Percentiles rank a stretch among this genome's conserved stretches.
Conservation (phyloP, 129 eudicot genomes). For the Sambucus nigra region DNA sequence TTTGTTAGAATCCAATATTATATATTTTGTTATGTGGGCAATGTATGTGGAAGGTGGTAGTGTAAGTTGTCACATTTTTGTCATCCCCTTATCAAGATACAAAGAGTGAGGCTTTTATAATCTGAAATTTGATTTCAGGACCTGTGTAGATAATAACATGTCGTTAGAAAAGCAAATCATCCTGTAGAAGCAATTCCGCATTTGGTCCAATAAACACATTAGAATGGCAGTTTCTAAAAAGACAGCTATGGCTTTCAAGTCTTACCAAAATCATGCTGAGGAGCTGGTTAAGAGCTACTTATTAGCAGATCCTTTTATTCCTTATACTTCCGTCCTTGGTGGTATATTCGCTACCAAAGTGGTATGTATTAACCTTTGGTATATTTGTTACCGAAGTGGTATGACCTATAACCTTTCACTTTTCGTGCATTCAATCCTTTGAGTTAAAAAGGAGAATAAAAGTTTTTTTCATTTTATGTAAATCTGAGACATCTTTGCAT, state of each 20-base stretch:
- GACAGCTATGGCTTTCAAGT: slow-evolving; percentile 47
- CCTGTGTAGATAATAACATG: not conserved
- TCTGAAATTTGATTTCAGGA: not conserved
- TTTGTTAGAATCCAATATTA: too few relatives aligned
- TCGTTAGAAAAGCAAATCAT: not conserved
- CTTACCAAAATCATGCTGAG: slow-evolving; percentile 62
- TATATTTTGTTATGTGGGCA: too few relatives aligned
- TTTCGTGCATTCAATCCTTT: slow-evolving; percentile 5
- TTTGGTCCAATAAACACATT: not conserved
- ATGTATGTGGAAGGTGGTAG: not conserved
- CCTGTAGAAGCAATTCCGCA: not conserved
- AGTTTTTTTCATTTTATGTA: not conserved
- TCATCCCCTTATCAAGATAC: not conserved
- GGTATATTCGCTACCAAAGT: slow-evolving; percentile 79
- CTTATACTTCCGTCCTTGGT: slow-evolving; percentile 62
- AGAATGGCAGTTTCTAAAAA: slow-evolving; percentile 45
- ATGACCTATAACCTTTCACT: not conserved
- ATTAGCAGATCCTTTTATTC: slow-evolving; percentile 53
- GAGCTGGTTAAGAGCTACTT: slow-evolving; percentile 53
- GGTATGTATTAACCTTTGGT: slow-evolving; percentile 33
- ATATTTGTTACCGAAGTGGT: too few relatives aligned
- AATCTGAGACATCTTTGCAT: slow-evolving; percentile 3
- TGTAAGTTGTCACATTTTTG: not conserved
- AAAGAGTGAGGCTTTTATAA: not conserved
- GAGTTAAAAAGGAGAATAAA: too few relatives aligned